Conservation (phyloP, 352 stramenopile species). For the Globisporangium ultimum region DNA sequence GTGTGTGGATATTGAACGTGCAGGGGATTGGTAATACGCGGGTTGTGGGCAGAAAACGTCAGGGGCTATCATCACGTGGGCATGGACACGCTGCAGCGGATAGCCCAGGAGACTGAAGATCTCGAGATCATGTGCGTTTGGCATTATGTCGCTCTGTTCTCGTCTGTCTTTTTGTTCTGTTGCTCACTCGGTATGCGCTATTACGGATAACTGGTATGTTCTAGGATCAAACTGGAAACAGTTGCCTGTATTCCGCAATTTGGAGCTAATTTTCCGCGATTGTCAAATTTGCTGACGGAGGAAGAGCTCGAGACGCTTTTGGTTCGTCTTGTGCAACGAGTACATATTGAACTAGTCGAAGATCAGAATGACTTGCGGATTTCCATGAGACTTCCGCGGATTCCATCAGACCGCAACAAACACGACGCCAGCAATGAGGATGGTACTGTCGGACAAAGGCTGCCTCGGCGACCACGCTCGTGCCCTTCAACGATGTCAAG, state of each 20-base stretch:
- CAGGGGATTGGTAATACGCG: constrained; percentile 55
- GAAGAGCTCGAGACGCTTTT: constrained; percentile 59
- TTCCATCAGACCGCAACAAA: neutral
- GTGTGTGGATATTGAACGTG: constrained; percentile 3
- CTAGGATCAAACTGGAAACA: constrained; percentile 75
- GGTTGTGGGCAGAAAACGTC: constrained; percentile 34
- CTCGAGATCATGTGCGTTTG: constrained; percentile 64
- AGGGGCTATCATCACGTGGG: constrained; percentile 30
- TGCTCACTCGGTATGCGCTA: neutral
- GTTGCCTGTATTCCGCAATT: constrained; percentile 34
- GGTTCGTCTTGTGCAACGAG: constrained; percentile 48
- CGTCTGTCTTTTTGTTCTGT: too few species aligned
- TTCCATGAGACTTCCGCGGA: constrained; percentile 13
- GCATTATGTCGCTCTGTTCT: neutral
- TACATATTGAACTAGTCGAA: constrained; percentile 40
- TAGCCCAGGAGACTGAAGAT: constrained; percentile 63
- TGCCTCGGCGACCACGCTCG: constrained; percentile 19
- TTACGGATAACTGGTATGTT: neutral
- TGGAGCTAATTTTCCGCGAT: constrained; percentile 56
- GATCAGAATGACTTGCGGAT: constrained; percentile 26
- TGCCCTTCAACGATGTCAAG: constrained; percentile 51
- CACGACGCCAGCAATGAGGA: neutral
- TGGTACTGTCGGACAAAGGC: neutral
- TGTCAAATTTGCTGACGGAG: constrained; percentile 58
- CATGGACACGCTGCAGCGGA: constrained; percentile 28